Evolutionary conservation across 1,284 basidiomycete genomes (phyloP), one percentile per base, ranked within the genome.

Genomic region (Pulveroboletus sp.): DNA sequence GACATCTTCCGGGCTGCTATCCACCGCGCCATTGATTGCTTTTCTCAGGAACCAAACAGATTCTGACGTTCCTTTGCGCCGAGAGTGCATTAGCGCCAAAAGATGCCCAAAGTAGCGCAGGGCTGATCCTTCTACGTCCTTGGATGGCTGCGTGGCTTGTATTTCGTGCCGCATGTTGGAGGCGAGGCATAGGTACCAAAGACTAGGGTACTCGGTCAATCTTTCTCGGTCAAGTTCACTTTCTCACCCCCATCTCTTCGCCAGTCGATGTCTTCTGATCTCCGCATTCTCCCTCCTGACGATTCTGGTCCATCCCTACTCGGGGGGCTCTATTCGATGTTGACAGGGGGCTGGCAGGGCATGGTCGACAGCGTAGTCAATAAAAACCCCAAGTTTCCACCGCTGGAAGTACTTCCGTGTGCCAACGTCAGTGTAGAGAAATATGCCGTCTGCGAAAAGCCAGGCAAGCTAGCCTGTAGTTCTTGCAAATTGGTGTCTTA

Each of bases 401-500:
- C 70, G 14, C 43, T 66, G 56, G 60, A 66, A 24, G 50, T 66
- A 40, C 65, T 68, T 22, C 67, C 64, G 6, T 72, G 66, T 31
- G 66, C 66, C 26, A 70, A 71, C 28, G 48, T 68, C 43, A 54
- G 66, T 26, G 59, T 59, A 14, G 53, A 59, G 2, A 55, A 43
- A 9, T 43, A 57, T 33, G 29, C 35, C 18, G 58, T 40, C 43
- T 77, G 76, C 53, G 31, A 56, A 5, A 65, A 70, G 2, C 61
- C 61, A 1, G 75, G 74, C 3, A 70, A 60, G 7, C 50, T 62
- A 57, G 62, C 70, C 8, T 78, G 77, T 54, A 59, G 68, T 39
- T 60, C 57, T 14, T 78, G 76, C 52, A 74, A 58, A 51, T 61
- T 78, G 5, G 76, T 77, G 1, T 75, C 74, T 8, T 77, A 78